Conservation (phyloP, 768 basidiomycete genomes). For the Coprinopsis strossmayeri region DNA sequence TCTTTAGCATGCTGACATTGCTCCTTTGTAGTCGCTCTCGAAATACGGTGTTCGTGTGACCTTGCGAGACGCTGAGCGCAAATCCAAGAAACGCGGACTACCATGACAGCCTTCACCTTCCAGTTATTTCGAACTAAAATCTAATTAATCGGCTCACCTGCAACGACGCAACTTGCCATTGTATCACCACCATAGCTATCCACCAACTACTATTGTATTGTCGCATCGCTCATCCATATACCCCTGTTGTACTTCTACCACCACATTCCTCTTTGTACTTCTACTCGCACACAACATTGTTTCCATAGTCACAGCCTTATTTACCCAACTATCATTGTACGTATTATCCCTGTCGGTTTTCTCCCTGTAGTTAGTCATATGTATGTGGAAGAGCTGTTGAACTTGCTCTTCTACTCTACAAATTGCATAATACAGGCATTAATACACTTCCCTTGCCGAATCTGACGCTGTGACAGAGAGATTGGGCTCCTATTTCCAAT, state of each 20-base stretch:
- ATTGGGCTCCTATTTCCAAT: too few species aligned
- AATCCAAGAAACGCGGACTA: conserved; percentile 27
- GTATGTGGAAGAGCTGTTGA: not conserved
- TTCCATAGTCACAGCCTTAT: not conserved
- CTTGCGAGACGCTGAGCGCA: conserved; percentile 32
- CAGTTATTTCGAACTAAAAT: not conserved
- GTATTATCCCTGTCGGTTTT: not conserved
- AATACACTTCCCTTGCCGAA: not conserved
- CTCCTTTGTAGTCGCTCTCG: conserved; percentile 22
- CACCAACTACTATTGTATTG: not conserved
- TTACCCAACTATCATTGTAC: not conserved
- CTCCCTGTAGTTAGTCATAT: not conserved
- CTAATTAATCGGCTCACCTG: not conserved
- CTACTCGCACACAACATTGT: not conserved
- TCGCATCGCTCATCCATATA: not conserved
- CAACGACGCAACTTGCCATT: not conserved
- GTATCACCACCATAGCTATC: not conserved
- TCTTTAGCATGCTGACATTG: too few species aligned
- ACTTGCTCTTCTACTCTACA: not conserved
- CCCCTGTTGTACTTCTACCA: conserved; percentile 2
- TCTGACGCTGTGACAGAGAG: not conserved
- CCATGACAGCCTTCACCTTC: not conserved
- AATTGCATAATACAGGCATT: not conserved
- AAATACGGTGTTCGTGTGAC: conserved; percentile 35
- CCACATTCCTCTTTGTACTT: not conserved